Base-by-base conservation (phyloP, 345 rosid genomes). In the Ricinus communis region DNA sequence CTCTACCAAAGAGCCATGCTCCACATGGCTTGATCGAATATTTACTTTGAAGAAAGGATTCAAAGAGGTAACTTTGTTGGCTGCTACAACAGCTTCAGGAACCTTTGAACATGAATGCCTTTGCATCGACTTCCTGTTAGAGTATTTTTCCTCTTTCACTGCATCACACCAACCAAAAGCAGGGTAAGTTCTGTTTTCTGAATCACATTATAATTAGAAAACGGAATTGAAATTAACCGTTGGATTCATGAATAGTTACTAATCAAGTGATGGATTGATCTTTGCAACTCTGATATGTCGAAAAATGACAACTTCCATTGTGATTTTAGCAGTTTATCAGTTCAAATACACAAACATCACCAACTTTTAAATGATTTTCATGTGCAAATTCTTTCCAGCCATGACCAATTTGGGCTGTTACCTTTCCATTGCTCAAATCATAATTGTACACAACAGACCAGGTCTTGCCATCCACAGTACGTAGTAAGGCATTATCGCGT, bases 331-430 rank as follows among this genome's bases (percentile, higher is more conserved):
- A 12, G 25, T 43, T 16, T 24, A 25, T 63, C 33, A 43, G n/a
- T 63, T 63, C 67, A 63, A 63, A 63, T 52, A 15, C 67, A 27
- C 68, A 68, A 27, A 61, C 68, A 74, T 74, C 77, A 30, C 72
- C 63, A 49, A 53, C 68, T 60, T 9, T 28, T 62, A 68, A 68
- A 21, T 19, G 21, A 40, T 68, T 63, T 43, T 59, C 56, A 4
- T 14, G 18, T 43, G 31, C 21, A 45, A 63, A 63, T 63, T 63
- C 27, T 19, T 10, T 63, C 67, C 52, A 63, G 25, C 52, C 53
- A 14, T 3, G 0, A 63, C 8, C 1, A 3, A 63, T 5, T 12
- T 7, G n/a, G 18, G 19, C 18, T 25, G n/a, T 0, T 5, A 6
- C 7, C 18, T 7, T 14, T 38, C 24, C 21, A 14, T 22, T 1